Percentiles rank a stretch among this genome's conserved stretches.
These are phyloP conservation scores for Ophiocytium majus DNA, from an alignment of 352 stramenopile genomes.

Conservation along the genomic window DNA sequence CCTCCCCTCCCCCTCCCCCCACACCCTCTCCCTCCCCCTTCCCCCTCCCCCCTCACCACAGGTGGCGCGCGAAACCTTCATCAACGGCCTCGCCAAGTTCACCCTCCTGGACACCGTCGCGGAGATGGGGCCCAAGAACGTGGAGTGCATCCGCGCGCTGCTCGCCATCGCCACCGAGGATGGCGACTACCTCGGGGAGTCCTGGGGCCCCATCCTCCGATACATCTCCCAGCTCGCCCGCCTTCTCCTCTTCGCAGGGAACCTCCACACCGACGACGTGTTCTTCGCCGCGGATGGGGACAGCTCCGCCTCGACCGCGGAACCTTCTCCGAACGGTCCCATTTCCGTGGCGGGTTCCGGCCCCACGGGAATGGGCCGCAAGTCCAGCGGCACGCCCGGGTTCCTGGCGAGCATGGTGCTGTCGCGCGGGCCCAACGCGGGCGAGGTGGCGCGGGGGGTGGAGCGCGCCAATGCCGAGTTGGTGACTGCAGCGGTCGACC, in stretches of 20 bases:
- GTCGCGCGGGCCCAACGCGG: slow-evolving; percentile 21
- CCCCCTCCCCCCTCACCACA: too few relatives aligned
- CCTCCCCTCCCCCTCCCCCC: too few relatives aligned
- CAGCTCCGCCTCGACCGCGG: not conserved
- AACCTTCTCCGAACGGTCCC: not conserved
- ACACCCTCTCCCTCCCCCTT: too few relatives aligned
- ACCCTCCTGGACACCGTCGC: slow-evolving; percentile 54
- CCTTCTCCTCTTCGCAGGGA: slow-evolving; percentile 66
- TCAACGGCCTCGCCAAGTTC: slow-evolving; percentile 54
- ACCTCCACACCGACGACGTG: slow-evolving; percentile 59
- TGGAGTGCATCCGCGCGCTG: slow-evolving; percentile 92
- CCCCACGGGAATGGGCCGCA: not conserved
- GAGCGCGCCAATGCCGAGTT: slow-evolving; percentile 50
- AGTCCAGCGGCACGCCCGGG: not conserved
- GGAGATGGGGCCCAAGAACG: slow-evolving; percentile 79
- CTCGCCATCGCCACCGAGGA: slow-evolving; percentile 94
- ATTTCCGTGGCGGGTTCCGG: not conserved
- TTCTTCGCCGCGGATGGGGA: slow-evolving; percentile 50
- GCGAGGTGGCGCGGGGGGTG: slow-evolving; percentile 37
- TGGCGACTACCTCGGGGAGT: slow-evolving; percentile 83
- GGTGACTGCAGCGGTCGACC: slow-evolving; percentile 77
- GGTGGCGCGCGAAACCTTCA: slow-evolving; percentile 52
- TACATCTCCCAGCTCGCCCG: slow-evolving; percentile 95
- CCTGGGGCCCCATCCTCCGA: slow-evolving; percentile 89
- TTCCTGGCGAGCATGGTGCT: slow-evolving; percentile 23